phyloP scores from a whole-genome alignment of 2,329 filamentous ascomycete species.

The Byssochlamys sp. region DNA sequence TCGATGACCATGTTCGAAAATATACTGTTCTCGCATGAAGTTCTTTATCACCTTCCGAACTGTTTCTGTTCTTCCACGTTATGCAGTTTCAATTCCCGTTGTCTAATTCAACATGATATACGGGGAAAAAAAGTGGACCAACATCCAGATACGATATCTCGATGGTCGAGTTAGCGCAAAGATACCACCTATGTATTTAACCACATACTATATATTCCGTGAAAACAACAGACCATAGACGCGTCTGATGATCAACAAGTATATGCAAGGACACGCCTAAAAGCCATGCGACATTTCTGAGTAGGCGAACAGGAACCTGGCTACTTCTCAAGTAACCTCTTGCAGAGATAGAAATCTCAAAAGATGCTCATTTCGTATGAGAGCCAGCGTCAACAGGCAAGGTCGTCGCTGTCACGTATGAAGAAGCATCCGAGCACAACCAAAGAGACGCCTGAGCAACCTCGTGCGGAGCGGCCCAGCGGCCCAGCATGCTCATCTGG shows the following conservation, averaged over 20 bases:
- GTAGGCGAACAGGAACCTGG: too few species aligned
- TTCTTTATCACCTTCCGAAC: too few species aligned
- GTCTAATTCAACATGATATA: not conserved
- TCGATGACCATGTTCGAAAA: slow-evolving; percentile 23
- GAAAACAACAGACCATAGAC: not conserved
- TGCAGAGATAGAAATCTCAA: not conserved
- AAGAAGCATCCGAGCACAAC: slow-evolving; percentile 18
- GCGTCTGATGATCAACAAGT: too few species aligned
- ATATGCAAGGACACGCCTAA: too few species aligned
- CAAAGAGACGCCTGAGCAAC: slow-evolving; percentile 19
- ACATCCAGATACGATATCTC: not conserved
- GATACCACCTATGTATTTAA: not conserved
- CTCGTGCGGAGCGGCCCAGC: slow-evolving; percentile 13
- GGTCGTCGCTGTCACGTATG: slow-evolving; percentile 15
- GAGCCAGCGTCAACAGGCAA: slow-evolving; percentile 17
- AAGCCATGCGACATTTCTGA: too few species aligned
- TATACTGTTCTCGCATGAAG: slow-evolving; percentile 8
- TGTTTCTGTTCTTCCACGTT: not conserved
- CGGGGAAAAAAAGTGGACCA: not conserved
- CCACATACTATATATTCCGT: not conserved
- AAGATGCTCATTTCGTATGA: not conserved
- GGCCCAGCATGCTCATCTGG: not conserved
- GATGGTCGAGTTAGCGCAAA: not conserved
- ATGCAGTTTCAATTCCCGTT: not conserved
- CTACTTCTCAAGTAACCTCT: too few species aligned